These are phyloP conservation scores for Paracorniculantispora psalliotae DNA, from an alignment of 2,329 filamentous ascomycete genomes.

Conservation along the genomic window DNA sequence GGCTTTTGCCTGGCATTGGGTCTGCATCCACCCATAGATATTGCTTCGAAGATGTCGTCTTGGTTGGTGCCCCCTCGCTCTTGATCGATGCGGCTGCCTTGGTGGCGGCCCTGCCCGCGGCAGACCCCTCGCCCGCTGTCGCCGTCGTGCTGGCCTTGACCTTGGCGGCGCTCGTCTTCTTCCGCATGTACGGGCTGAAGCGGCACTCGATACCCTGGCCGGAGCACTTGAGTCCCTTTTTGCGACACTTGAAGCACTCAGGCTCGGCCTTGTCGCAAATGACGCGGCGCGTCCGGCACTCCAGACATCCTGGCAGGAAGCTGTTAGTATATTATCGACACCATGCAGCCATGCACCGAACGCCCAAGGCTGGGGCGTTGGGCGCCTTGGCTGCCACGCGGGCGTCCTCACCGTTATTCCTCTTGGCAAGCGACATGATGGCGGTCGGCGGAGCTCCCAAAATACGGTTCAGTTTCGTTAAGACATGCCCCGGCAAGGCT, in stretches of 20 bases:
- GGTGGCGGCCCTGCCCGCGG: not conserved
- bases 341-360: no score
- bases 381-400: no score
- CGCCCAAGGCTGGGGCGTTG: no score
- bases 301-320: constrained; percentile 29
- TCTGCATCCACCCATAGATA: constrained; percentile 6
- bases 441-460: not conserved
- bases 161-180: constrained; percentile 5
- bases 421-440: constrained; percentile 24
- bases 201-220: constrained; percentile 32
- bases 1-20: not conserved
- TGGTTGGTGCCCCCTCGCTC: not conserved
- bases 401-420: constrained; percentile 21
- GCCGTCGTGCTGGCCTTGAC: constrained; percentile 13
- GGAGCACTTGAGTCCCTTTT: constrained; percentile 35
- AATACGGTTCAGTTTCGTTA: not conserved
- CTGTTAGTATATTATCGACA: not conserved
- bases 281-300: constrained; percentile 34
- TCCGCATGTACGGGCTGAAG: constrained; percentile 28
- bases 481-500: not conserved
- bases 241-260: constrained; percentile 34
- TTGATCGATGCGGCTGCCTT: not conserved
- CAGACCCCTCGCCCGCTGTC: not conserved
- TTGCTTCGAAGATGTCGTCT: not conserved
- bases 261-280: constrained; percentile 36